A percentile compares a stretch with the other conserved stretches of the same genome.
These are phyloP conservation scores for Rhynchospora pubera DNA, from an alignment of 176 grass and related monocot genomes.

Conservation along the genomic window DNA sequence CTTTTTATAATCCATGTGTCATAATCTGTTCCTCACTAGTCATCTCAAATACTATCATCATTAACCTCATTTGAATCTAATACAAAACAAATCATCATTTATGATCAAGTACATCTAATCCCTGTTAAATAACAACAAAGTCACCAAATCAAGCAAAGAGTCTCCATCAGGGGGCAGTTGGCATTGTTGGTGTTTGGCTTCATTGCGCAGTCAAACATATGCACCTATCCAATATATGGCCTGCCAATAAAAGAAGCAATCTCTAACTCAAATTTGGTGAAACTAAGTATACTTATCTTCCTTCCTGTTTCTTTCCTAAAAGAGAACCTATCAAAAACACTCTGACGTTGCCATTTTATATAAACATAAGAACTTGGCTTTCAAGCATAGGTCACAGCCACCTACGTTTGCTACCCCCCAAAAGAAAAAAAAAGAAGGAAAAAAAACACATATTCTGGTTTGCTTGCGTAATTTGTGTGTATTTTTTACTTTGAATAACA, in stretches of 20 bases:
- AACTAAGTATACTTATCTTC: not conserved
- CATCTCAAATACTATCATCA: not conserved
- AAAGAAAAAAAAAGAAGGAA: not conserved
- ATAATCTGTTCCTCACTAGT: not conserved
- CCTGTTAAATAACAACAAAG: not conserved
- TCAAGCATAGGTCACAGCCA: slow-evolving; percentile 17
- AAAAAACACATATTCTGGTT: not conserved
- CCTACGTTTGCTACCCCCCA: not conserved
- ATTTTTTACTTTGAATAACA: too few relatives aligned
- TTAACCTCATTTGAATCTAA: not conserved
- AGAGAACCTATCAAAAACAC: not conserved
- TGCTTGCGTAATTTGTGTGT: too few relatives aligned
- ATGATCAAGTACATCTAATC: not conserved
- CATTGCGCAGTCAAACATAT: slow-evolving; percentile 7
- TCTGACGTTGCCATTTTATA: slow-evolving; percentile 2
- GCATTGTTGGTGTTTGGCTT: not conserved
- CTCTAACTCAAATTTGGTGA: slow-evolving; percentile 20
- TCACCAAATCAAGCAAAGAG: not conserved
- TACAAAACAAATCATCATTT: not conserved
- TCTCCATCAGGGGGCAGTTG: slow-evolving; percentile 8
- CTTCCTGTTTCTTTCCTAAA: slow-evolving; percentile 5
- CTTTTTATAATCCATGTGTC: not conserved
- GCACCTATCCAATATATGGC: not conserved
- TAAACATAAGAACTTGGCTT: slow-evolving; percentile 4
- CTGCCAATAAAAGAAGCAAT: slow-evolving; percentile 14